These are phyloP conservation scores for Acanthamoeba divionensis DNA, from an alignment of 208 protist genomes.

Conservation along the genomic window DNA sequence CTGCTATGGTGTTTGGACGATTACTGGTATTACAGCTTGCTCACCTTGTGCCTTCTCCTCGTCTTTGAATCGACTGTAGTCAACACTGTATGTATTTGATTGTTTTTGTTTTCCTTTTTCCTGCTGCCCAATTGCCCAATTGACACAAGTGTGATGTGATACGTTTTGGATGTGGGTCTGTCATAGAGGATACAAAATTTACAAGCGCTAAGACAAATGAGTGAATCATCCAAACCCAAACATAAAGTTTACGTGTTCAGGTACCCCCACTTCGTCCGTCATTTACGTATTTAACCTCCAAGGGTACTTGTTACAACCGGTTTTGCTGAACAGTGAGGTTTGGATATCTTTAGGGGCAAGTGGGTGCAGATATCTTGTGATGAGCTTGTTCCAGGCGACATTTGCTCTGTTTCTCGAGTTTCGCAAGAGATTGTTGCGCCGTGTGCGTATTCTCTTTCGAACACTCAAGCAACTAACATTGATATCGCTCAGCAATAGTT, in stretches of 20 bases:
- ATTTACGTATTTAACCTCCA: no score
- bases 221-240: conserved; percentile 47
- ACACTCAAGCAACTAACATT: conserved; percentile 51
- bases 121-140: not conserved
- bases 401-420: conserved; percentile 77
- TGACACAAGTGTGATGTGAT: not conserved
- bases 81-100: not conserved
- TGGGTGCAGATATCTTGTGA: conserved; percentile 51
- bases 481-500: not conserved
- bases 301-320: no score
- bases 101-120: not conserved
- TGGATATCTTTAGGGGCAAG: conserved; percentile 29
- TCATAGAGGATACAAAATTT: conserved; percentile 69
- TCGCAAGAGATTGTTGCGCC: conserved; percentile 5
- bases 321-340: no score
- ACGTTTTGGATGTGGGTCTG: not conserved
- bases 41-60: conserved; percentile 71
- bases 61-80: conserved; percentile 76
- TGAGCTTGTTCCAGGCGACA: conserved; percentile 91
- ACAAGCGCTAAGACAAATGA: conserved; percentile 61
- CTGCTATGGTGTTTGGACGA: conserved; percentile 59
- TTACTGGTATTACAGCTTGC: conserved; percentile 65
- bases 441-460: not conserved
- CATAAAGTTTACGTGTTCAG: conserved; percentile 60
- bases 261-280: no score